phyloP scores from a whole-genome alignment of 306 rosid species.

The Prunus davidiana region DNA sequence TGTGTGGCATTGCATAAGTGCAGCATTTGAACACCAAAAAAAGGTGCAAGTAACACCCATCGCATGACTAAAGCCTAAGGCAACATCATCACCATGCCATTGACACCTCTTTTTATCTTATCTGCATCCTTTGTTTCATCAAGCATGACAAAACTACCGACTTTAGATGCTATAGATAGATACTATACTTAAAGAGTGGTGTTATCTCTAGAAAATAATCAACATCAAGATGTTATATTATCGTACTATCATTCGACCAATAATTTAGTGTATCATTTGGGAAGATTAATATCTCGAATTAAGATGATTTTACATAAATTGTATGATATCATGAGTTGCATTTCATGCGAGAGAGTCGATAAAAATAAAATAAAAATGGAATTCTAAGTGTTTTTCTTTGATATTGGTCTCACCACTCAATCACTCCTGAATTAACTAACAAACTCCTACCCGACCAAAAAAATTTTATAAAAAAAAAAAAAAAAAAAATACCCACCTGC shows the following conservation, averaged over 20 bases:
- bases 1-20: background rate
- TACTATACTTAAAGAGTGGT: background rate
- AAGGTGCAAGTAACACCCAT: background rate
- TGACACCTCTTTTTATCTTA: background rate
- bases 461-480: background rate
- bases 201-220: background rate
- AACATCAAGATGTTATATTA: background rate
- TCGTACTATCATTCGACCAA: background rate
- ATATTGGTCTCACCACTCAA: background rate
- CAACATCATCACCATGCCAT: constrained; percentile 5
- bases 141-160: background rate
- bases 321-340: background rate
- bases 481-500: background rate
- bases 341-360: background rate
- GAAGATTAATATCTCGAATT: too few relatives aligned
- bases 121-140: background rate
- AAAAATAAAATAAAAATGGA: background rate
- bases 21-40: background rate
- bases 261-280: too few relatives aligned
- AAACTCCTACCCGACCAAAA: background rate
- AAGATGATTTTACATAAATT: too few relatives aligned
- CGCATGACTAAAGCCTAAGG: background rate
- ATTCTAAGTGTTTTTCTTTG: background rate
- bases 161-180: background rate
- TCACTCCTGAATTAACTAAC: background rate